Conservation (phyloP, 2,329 filamentous ascomycete species). For the Phyllosticta citribraziliensis region DNA sequence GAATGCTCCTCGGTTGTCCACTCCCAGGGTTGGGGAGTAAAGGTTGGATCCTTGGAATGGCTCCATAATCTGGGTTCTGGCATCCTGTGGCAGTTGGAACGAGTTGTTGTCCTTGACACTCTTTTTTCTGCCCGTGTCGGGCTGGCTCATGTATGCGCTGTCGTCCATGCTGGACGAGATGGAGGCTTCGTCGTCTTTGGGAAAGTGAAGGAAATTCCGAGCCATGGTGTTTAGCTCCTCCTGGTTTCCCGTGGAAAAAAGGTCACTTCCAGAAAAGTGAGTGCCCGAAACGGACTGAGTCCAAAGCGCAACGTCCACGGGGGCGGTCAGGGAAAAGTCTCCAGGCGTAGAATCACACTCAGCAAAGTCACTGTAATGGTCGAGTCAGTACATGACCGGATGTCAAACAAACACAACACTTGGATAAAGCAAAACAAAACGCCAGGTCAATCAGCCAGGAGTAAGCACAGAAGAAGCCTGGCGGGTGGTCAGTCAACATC, state of each 20-base stretch:
- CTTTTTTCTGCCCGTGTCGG: conserved; percentile 25
- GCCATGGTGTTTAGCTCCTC: conserved; percentile 27
- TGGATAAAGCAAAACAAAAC: conserved; percentile 14
- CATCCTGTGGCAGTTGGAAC: conserved; percentile 20
- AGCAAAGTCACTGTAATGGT: conserved; percentile 28
- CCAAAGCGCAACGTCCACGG: conserved; percentile 31
- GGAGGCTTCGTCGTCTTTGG: conserved; percentile 28
- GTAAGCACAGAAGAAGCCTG: not conserved
- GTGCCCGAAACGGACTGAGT: conserved; percentile 28
- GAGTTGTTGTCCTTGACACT: conserved; percentile 2
- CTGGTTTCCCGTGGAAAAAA: conserved; percentile 20
- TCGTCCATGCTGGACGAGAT: conserved; percentile 31
- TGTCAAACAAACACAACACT: conserved; percentile 12
- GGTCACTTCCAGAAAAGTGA: conserved; percentile 23
- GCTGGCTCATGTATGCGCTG: conserved; percentile 32
- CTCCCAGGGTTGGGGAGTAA: conserved; percentile 28
- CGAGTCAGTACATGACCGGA: conserved; percentile 23
- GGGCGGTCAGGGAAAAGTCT: conserved; percentile 22
- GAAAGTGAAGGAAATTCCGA: conserved; percentile 21
- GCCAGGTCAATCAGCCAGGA: conserved; percentile 24
- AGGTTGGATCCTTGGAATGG: conserved; percentile 23
- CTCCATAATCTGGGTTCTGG: conserved; percentile 20
- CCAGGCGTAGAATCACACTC: conserved; percentile 25
- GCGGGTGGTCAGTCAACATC: not conserved
- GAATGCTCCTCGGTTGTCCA: conserved; percentile 25